Percentiles rank a stretch among this genome's conserved stretches.
These are phyloP conservation scores for Ettlia oleoabundans DNA, from an alignment of 139 green algal species.

Conservation along the genomic window DNA sequence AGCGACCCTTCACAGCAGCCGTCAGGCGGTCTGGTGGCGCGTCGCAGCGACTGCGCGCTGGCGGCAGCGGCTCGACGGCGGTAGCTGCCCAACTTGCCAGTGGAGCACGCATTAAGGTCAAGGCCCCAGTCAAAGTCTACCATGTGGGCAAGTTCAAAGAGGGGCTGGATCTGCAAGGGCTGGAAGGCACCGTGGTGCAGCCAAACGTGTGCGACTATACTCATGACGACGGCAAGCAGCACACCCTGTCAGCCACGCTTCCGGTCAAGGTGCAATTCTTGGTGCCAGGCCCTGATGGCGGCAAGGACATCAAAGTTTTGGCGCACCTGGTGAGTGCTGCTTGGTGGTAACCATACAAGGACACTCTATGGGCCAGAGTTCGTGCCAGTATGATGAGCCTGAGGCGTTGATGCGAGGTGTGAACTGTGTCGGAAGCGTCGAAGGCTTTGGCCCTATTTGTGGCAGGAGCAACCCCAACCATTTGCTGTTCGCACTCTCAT, in stretches of 20 bases:
- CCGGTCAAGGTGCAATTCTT: conserved; percentile 15
- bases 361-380: too few species aligned
- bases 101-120: conserved; percentile 4
- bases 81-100: not conserved
- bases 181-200: conserved; percentile 25
- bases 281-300: conserved; percentile 2
- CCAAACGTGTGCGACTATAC: conserved; percentile 20
- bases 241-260: conserved; percentile 21
- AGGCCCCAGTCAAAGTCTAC: conserved; percentile 18
- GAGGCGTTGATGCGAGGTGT: not conserved
- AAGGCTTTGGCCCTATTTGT: not conserved
- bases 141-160: conserved; percentile 24
- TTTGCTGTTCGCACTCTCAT: too few species aligned
- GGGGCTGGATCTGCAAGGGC: conserved; percentile 26
- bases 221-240: conserved; percentile 28
- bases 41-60: not conserved
- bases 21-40: not conserved
- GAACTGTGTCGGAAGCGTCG: too few species aligned
- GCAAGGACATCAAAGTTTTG: conserved; percentile 29
- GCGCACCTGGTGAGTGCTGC: conserved; percentile 10
- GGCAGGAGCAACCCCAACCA: not conserved
- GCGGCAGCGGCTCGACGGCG: not conserved
- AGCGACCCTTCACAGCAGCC: not conserved
- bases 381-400: too few species aligned
- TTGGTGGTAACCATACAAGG: not conserved